Conservation (phyloP, 106 monocot genomes). For the Phalaenopsis equestris region DNA sequence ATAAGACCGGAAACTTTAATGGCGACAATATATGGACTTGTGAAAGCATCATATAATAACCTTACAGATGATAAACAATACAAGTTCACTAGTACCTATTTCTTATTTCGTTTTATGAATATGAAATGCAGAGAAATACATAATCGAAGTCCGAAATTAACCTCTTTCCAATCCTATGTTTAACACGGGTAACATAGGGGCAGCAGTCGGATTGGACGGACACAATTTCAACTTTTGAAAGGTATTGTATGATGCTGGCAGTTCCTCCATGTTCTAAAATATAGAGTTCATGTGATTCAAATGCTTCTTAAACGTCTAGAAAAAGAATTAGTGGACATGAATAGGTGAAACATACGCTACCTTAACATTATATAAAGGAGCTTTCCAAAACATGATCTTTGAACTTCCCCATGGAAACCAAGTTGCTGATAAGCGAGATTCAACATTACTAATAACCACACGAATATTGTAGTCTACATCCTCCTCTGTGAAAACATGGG, state of each 20-base stretch:
- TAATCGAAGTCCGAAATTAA: conserved; percentile 5
- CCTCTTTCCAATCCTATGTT: conserved; percentile 45
- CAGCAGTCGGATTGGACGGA: conserved; percentile 29
- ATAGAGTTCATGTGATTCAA: not conserved
- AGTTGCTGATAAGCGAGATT: conserved; percentile 44
- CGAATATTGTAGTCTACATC: conserved; percentile 62
- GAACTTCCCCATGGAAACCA: conserved; percentile 59
- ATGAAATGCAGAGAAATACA: not conserved
- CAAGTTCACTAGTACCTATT: not conserved
- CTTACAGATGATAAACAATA: not conserved
- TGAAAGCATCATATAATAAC: not conserved
- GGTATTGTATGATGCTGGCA: conserved; percentile 48
- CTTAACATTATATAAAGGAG: conserved; percentile 74
- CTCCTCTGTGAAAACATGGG: conserved; percentile 81
- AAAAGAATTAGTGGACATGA: conserved; percentile 7
- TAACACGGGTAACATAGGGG: conserved; percentile 47
- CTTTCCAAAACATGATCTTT: conserved; percentile 50
- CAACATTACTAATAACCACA: conserved; percentile 39
- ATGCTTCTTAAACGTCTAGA: not conserved
- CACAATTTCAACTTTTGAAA: conserved; percentile 54
- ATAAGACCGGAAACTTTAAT: conserved; percentile 9
- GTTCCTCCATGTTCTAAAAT: conserved; percentile 52
- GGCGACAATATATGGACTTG: not conserved
- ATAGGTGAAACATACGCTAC: conserved; percentile 24
- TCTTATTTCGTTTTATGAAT: not conserved